phyloP scores from a whole-genome alignment of 257 asterid genomes.

The Ilex aquifolium region DNA sequence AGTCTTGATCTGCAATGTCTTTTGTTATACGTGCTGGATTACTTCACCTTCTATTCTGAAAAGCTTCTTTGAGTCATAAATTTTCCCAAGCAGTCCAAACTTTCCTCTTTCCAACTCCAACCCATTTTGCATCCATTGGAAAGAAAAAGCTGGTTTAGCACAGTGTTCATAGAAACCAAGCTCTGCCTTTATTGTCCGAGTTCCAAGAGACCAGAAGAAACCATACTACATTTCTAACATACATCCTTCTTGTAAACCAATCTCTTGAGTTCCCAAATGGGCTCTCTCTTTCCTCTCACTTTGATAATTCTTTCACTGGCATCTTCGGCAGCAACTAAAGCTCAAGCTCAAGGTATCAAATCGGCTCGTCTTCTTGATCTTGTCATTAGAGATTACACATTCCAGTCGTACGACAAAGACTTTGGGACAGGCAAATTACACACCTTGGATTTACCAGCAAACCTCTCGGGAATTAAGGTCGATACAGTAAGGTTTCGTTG shows the following conservation, averaged over 20 bases:
- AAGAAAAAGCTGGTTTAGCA: background rate
- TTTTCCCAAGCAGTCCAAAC: no score
- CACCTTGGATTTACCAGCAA: constrained; percentile 43
- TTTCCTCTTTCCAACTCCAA: no score
- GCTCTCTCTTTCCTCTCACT: constrained; percentile 21
- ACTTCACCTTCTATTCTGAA: constrained; percentile 5
- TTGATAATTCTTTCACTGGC: constrained; percentile 31
- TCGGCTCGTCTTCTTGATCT: constrained; percentile 65
- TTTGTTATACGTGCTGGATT: no score
- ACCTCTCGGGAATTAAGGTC: constrained; percentile 59
- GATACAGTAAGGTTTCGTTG: constrained; percentile 55
- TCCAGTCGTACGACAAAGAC: constrained; percentile 36
- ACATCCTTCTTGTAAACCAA: background rate
- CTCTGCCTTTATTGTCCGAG: constrained; percentile 22
- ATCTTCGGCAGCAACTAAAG: constrained; percentile 15
- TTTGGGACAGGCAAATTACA: constrained; percentile 58
- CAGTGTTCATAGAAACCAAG: background rate
- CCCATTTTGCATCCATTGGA: no score
- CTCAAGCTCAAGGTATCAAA: constrained; percentile 43
- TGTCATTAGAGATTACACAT: constrained; percentile 61
- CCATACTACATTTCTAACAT: constrained; percentile 2
- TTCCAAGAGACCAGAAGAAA: constrained; percentile 11
- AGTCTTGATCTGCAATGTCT: no score
- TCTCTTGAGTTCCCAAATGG: constrained; percentile 32
- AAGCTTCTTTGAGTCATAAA: constrained; percentile 1